Evolutionary conservation across 495 filamentous ascomycete species (phyloP).

Genomic region (Tuber calosporum): DNA sequence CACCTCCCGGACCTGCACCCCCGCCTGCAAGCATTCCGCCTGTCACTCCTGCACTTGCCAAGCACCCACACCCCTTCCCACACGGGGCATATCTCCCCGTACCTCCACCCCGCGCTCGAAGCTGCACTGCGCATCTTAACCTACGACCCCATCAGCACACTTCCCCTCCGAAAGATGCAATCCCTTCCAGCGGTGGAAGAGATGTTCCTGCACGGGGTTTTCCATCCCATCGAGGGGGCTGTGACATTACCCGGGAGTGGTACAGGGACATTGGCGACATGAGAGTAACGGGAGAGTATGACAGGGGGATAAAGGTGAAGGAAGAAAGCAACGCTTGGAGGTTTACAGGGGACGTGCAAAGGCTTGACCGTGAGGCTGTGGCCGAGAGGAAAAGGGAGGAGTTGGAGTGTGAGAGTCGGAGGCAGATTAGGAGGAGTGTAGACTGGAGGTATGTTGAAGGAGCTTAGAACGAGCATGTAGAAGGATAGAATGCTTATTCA

Average conservation of each 20-base stretch:
- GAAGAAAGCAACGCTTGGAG: constrained; percentile 34
- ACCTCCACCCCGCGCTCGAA: constrained; percentile 48
- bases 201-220: constrained; percentile 47
- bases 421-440: constrained; percentile 43
- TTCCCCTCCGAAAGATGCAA: constrained; percentile 49
- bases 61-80: constrained; percentile 20
- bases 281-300: constrained; percentile 40
- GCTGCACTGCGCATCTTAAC: constrained; percentile 48
- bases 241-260: constrained; percentile 47
- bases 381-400: constrained; percentile 31
- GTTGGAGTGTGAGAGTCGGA: constrained; percentile 24
- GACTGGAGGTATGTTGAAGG: constrained; percentile 42
- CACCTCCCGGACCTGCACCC: constrained; percentile 9
- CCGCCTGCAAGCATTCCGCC: constrained; percentile 32
- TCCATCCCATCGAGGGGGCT: constrained; percentile 48
- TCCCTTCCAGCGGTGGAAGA: constrained; percentile 45
- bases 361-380: constrained; percentile 1
- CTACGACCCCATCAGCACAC: constrained; percentile 46
- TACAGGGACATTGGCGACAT: constrained; percentile 43
- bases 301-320: constrained; percentile 16
- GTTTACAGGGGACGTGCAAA: constrained; percentile 24
- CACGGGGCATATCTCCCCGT: constrained; percentile 42
- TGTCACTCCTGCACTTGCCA: constrained; percentile 36
- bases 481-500: constrained; percentile 43
- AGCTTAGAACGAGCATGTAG: constrained; percentile 42